Base-by-base conservation (phyloP, 2,329 filamentous ascomycete genomes). In the Penicillium sp. region DNA sequence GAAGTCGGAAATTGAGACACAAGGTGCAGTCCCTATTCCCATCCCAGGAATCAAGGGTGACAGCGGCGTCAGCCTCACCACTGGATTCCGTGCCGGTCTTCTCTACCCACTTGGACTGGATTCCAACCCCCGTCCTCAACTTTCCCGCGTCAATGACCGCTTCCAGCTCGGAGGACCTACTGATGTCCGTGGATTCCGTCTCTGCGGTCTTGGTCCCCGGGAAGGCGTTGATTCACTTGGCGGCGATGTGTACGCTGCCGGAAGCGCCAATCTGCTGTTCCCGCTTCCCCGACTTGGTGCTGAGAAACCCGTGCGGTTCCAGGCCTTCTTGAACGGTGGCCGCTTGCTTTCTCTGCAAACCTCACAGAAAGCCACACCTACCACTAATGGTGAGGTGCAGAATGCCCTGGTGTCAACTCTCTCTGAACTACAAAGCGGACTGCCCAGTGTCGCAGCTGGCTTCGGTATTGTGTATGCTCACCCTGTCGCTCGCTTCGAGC, bases 151-250 rank as follows among this genome's bases (percentile, higher is more conserved):
- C 62, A 96, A 94, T 65, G 93, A 98, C 68, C 88, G 93, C 39
- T 98, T 98, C 74, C 83, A 89, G 63, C 85, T 98, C 29, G 93
- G 93, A 38, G 93, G 93, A 0, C 91, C 93, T 3, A 95, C 89
- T 3, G 91, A 95, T 64, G 87, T 98, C 13, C 87, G 93, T 48
- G 93, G 93, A 2, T 98, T 98, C 77, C 84, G 88, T 52, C 80
- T 95, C 21, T 87, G 85, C 19, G 93, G 93, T 1, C 77, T 98
- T 6, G 93, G 93, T 8, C 90, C 93, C 4, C 85, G 86, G 55
- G 91, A 97, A 62, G 87, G 89, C 1, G 69, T 75, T 17, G 91
- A 98, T 69, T 83, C 90, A 0, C 82, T 95, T 0, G 93, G 93
- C 12, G 93, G 93, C 22, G 93, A 98, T 66, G 73, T 95, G 10